Percentiles rank a stretch among this genome's conserved stretches.
phyloP scores from a whole-genome alignment of 2,329 filamentous ascomycete species.

The Orbilia quercus region DNA sequence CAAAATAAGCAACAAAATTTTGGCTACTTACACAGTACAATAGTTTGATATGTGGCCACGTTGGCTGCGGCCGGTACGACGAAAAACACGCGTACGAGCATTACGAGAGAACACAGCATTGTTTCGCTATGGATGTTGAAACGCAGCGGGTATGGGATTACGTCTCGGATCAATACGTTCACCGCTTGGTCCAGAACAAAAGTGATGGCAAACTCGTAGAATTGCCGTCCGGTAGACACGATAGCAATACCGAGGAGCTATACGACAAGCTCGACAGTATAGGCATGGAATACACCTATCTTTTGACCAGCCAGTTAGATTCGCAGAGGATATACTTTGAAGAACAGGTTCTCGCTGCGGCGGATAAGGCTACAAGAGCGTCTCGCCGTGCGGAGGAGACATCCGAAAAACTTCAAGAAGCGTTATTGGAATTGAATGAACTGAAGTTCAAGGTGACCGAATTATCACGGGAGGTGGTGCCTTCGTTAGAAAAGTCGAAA shows the following conservation, averaged over 20 bases:
- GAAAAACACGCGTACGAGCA: conserved; percentile 68
- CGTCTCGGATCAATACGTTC: conserved; percentile 92
- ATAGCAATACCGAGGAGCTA: conserved; percentile 58
- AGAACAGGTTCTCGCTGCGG: conserved; percentile 86
- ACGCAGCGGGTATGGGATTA: conserved; percentile 99
- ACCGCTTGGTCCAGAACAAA: conserved; percentile 93
- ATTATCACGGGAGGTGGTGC: conserved; percentile 70
- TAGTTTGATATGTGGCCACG: conserved; percentile 64
- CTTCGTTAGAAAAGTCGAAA: conserved; percentile 77
- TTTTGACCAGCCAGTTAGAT: conserved; percentile 91
- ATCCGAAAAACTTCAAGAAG: conserved; percentile 66
- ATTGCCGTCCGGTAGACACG: conserved; percentile 68
- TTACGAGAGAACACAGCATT: conserved; percentile 68
- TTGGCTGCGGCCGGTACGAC: conserved; percentile 95
- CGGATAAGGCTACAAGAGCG: conserved; percentile 74
- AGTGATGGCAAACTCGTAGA: conserved; percentile 92
- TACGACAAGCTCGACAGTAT: conserved; percentile 78
- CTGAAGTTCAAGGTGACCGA: conserved; percentile 70
- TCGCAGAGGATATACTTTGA: conserved; percentile 94
- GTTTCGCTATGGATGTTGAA: conserved; percentile 89
- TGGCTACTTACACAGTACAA: conserved; percentile 1
- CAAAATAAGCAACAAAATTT: too few relatives aligned
- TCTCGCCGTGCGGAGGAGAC: conserved; percentile 63
- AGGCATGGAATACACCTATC: conserved; percentile 91
- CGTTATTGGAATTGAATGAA: conserved; percentile 66